Percentiles rank a stretch among this genome's conserved stretches.
Conservation (phyloP, 768 basidiomycete species). For the Zangia roseola region DNA sequence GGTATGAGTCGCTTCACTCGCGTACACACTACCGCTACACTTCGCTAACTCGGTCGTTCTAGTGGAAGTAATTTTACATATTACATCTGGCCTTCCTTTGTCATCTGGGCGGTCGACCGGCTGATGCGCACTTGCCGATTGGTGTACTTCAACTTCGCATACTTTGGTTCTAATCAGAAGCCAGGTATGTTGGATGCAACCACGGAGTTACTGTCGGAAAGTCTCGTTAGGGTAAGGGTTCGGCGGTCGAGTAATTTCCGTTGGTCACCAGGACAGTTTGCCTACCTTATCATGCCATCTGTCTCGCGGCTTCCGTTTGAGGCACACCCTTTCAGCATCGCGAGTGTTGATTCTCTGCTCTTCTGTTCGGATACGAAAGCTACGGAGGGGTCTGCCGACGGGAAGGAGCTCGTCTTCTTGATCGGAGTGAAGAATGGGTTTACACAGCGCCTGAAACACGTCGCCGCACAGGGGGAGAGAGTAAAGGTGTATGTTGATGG, state of each 20-base stretch:
- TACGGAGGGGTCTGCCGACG: slow-evolving; percentile 1
- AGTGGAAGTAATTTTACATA: slow-evolving; percentile 19
- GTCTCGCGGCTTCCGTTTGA: slow-evolving; percentile 45
- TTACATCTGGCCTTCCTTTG: slow-evolving; percentile 50
- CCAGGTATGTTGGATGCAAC: slow-evolving; percentile 31
- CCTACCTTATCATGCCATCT: slow-evolving; percentile 47
- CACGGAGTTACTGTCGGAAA: slow-evolving; percentile 41
- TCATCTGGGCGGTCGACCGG: slow-evolving; percentile 56
- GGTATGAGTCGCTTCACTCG: slow-evolving; percentile 28
- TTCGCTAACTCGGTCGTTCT: background rate
- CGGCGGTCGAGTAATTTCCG: slow-evolving; percentile 44
- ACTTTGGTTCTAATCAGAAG: slow-evolving; percentile 29
- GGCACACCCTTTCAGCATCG: slow-evolving; percentile 59
- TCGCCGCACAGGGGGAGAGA: slow-evolving; percentile 27
- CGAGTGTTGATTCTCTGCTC: slow-evolving; percentile 33
- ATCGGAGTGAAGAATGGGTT: slow-evolving; percentile 56
- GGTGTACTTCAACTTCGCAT: slow-evolving; percentile 39
- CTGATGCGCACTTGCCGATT: slow-evolving; percentile 43
- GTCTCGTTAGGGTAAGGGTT: slow-evolving; percentile 46
- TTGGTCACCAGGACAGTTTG: slow-evolving; percentile 53
- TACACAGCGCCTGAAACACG: slow-evolving; percentile 44
- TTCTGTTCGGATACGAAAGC: slow-evolving; percentile 7
- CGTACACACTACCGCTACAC: background rate
- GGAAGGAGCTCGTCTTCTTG: slow-evolving; percentile 50
- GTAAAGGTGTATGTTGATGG: slow-evolving; percentile 55